A percentile compares a stretch with the other conserved stretches of the same genome.
These are phyloP conservation scores for Aegilops bicornis DNA, from an alignment of 176 grass and related monocot species.

Conservation along the genomic window DNA sequence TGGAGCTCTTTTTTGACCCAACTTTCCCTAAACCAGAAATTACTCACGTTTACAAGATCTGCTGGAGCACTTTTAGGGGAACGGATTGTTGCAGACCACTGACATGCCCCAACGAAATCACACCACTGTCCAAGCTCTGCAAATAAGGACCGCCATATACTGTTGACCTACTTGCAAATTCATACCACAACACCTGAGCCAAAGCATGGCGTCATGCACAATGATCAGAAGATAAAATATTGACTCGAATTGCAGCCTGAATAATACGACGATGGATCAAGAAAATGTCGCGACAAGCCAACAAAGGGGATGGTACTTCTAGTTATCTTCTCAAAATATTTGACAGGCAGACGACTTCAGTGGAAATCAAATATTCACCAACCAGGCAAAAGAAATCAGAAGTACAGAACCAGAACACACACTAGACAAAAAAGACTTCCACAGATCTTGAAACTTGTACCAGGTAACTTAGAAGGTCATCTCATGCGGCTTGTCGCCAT, in stretches of 20 bases:
- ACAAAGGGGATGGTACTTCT: not conserved
- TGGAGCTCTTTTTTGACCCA: too few relatives aligned
- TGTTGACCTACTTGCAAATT: not conserved
- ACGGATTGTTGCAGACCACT: too few relatives aligned
- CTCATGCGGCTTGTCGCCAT: slow-evolving; percentile 85
- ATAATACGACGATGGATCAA: not conserved
- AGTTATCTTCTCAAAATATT: slow-evolving; percentile 43
- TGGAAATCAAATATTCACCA: slow-evolving; percentile 28
- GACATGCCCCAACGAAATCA: too few relatives aligned
- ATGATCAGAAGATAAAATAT: not conserved
- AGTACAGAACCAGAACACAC: slow-evolving; percentile 19
- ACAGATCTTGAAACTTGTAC: not conserved
- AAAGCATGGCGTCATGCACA: not conserved
- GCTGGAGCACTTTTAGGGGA: too few relatives aligned
- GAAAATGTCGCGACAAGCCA: not conserved
- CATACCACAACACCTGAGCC: not conserved
- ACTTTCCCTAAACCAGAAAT: too few relatives aligned
- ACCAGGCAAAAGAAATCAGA: not conserved
- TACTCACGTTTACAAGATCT: too few relatives aligned
- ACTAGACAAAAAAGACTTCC: slow-evolving; percentile 24
- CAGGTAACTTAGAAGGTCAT: slow-evolving; percentile 73
- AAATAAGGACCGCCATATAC: not conserved
- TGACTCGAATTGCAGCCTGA: not conserved
- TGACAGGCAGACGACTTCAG: slow-evolving; percentile 21
- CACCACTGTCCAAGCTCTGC: too few relatives aligned